These are phyloP conservation scores for Capillidium rhysosporum DNA, from an alignment of 371 early-diverging fungal species.

Conservation along the genomic window DNA sequence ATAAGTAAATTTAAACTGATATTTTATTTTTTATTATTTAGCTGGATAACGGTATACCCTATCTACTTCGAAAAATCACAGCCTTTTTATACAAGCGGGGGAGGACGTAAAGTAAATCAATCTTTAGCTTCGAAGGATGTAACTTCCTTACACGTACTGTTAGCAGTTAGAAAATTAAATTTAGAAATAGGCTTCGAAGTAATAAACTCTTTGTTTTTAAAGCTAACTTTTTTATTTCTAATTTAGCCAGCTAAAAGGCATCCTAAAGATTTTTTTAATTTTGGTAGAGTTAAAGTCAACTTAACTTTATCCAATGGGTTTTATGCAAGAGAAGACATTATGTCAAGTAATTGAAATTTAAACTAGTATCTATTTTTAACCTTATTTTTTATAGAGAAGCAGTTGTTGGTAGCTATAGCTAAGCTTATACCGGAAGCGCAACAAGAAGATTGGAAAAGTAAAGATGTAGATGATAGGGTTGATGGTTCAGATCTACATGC, in stretches of 20 bases:
- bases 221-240: background rate
- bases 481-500: background rate
- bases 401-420: background rate
- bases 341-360: background rate
- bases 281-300: background rate
- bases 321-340: background rate
- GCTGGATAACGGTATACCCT: conserved; percentile 1
- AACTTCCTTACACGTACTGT: background rate
- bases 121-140: background rate
- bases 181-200: conserved; percentile 1
- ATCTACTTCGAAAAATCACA: background rate
- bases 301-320: conserved; percentile 1
- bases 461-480: background rate
- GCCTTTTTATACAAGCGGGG: background rate
- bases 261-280: conserved; percentile 1
- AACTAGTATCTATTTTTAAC: background rate
- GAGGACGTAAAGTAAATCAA: conserved; percentile 3
- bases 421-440: background rate
- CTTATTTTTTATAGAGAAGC: background rate
- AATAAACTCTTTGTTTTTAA: background rate
- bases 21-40: background rate
- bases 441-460: background rate
- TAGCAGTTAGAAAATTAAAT: background rate
- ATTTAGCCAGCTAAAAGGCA: background rate
- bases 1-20: background rate